Evolutionary conservation across 768 basidiomycete species (phyloP).

Genomic region (Mycena albidolilacea): DNA sequence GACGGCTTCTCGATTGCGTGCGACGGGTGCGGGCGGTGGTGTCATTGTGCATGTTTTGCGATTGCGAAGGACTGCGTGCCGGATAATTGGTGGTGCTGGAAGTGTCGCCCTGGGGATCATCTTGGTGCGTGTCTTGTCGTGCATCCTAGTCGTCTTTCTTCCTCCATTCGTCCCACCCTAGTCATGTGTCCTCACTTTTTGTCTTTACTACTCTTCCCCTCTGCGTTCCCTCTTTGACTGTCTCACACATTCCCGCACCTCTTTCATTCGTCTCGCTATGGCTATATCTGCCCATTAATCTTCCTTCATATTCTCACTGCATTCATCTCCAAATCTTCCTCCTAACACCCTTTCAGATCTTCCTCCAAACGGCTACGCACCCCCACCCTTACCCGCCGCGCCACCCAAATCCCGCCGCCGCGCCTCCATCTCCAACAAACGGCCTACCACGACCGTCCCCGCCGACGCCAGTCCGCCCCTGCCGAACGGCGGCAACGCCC

Average conservation of each 20-base stretch:
- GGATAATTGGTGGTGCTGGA: slow-evolving; percentile 85
- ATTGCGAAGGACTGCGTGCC: slow-evolving; percentile 68
- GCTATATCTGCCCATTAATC: no score
- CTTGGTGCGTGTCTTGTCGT: not conserved
- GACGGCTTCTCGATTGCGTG: slow-evolving; percentile 92
- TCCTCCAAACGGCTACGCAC: not conserved
- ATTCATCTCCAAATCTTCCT: slow-evolving; percentile 22
- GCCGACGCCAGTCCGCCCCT: slow-evolving; percentile 28
- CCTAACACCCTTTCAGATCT: slow-evolving; percentile 25
- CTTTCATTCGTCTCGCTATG: no score
- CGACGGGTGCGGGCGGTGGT: slow-evolving; percentile 87
- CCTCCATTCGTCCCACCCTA: no score
- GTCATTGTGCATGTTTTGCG: slow-evolving; percentile 66
- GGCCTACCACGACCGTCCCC: slow-evolving; percentile 42
- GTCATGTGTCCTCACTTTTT: no score
- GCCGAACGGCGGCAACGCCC: no score
- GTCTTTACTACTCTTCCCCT: no score
- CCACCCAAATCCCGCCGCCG: slow-evolving; percentile 1
- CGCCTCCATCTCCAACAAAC: slow-evolving; percentile 46
- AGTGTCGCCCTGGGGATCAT: slow-evolving; percentile 62
- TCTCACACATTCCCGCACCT: no score
- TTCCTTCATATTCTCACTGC: no score
- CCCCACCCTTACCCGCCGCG: no score
- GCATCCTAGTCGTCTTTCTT: not conserved
- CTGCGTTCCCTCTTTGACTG: no score